Conservation (phyloP, 495 filamentous ascomycete genomes). For the Lophiostoma macrostomum region DNA sequence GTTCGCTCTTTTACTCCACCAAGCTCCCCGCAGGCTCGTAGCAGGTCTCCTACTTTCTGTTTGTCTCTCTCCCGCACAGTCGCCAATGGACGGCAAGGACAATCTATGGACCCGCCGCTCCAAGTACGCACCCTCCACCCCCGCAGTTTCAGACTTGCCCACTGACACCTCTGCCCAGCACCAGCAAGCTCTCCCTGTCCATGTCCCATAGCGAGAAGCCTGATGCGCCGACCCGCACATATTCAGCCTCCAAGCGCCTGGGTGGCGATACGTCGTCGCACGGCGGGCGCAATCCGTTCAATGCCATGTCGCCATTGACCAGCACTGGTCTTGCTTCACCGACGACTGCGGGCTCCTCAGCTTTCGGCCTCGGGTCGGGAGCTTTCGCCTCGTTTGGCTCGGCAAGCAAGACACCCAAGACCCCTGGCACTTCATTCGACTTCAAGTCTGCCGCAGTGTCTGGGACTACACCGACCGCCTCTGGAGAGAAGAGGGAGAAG, state of each 20-base stretch:
- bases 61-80: not conserved
- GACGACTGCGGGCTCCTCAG: constrained; percentile 80
- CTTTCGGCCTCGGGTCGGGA: constrained; percentile 90
- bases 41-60: not conserved
- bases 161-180: constrained; percentile 47
- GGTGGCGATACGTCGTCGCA: constrained; percentile 74
- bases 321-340: constrained; percentile 74
- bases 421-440: constrained; percentile 76
- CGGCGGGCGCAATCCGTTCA: constrained; percentile 81
- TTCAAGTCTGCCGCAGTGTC: constrained; percentile 48
- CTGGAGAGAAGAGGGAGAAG: constrained; percentile 62
- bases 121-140: constrained; percentile 59
- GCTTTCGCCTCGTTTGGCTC: constrained; percentile 97
- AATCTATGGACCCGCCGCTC: constrained; percentile 87
- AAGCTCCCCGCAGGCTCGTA: constrained; percentile 29
- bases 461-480: constrained; percentile 43
- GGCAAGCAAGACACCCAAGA: constrained; percentile 79
- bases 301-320: constrained; percentile 68
- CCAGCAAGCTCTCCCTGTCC: constrained; percentile 86
- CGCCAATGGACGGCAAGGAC: constrained; percentile 53
- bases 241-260: constrained; percentile 65
- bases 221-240: constrained; percentile 62
- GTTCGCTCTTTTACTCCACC: constrained; percentile 33
- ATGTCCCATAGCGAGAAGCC: constrained; percentile 65
- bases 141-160: constrained; percentile 9